Conservation (phyloP, 1,284 basidiomycete species). For the Leccinum fuscescens region DNA sequence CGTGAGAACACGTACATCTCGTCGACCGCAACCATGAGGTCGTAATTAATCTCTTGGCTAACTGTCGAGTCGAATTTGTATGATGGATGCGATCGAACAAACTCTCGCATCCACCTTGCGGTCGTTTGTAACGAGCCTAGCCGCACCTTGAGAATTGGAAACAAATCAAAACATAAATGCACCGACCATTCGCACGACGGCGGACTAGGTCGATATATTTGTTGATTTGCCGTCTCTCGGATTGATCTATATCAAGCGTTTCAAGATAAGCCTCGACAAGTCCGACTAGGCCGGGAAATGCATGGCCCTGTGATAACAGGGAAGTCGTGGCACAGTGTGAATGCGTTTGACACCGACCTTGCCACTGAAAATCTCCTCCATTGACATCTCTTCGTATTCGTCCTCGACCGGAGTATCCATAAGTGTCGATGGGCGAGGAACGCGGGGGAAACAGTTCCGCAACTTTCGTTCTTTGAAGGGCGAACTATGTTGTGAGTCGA, state of each 20-base stretch:
- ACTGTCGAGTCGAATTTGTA: constrained; percentile 94
- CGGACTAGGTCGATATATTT: constrained; percentile 81
- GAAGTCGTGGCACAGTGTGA: constrained; percentile 4
- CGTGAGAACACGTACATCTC: constrained; percentile 66
- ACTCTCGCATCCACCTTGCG: constrained; percentile 91
- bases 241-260: constrained; percentile 76
- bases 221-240: constrained; percentile 65
- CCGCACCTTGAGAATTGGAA: constrained; percentile 5
- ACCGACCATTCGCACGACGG: constrained; percentile 75
- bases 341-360: constrained; percentile 48
- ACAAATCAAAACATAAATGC: background rate
- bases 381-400: constrained; percentile 90
- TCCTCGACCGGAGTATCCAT: constrained; percentile 57
- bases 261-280: constrained; percentile 88
- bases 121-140: constrained; percentile 83
- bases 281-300: constrained; percentile 85
- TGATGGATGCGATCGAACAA: constrained; percentile 84
- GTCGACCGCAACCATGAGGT: constrained; percentile 86
- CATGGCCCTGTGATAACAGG: constrained; percentile 42
- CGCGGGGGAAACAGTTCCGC: constrained; percentile 66
- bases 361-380: constrained; percentile 94
- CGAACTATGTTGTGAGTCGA: constrained; percentile 32
- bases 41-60: constrained; percentile 90
- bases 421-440: constrained; percentile 48
- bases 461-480: constrained; percentile 60